Evolutionary conservation across 2,329 filamentous ascomycete species (phyloP).

Genomic region (Pseudocercospora ulei): DNA sequence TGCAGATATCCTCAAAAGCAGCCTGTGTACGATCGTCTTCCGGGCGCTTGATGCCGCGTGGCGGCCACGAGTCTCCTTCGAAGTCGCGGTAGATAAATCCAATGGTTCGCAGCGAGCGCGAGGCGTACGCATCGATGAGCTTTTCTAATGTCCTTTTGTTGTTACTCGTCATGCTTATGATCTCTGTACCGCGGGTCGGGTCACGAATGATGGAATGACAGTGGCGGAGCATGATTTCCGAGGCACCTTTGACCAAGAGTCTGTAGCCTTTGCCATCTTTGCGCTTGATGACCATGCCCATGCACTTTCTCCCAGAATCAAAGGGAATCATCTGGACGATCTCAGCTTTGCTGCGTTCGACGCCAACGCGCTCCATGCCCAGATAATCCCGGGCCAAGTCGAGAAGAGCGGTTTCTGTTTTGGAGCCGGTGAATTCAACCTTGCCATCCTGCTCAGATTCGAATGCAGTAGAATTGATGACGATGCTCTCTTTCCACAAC

Average conservation of each 20-base stretch:
- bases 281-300: conserved; percentile 54
- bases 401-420: conserved; percentile 68
- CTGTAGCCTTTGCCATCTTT: conserved; percentile 46
- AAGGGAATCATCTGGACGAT: conserved; percentile 51
- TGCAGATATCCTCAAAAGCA: conserved; percentile 58
- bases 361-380: conserved; percentile 52
- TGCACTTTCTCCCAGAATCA: conserved; percentile 59
- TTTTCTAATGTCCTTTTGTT: conserved; percentile 52
- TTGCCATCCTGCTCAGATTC: conserved; percentile 54
- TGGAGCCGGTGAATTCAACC: conserved; percentile 58
- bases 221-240: conserved; percentile 43
- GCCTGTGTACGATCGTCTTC: conserved; percentile 55
- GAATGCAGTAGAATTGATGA: conserved; percentile 61
- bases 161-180: conserved; percentile 46
- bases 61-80: conserved; percentile 59
- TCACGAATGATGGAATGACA: conserved; percentile 49
- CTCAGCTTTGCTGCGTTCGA: conserved; percentile 54
- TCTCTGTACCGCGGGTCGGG: conserved; percentile 49
- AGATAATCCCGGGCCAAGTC: conserved; percentile 57
- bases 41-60: conserved; percentile 49
- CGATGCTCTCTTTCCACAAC: conserved; percentile 54
- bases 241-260: conserved; percentile 47
- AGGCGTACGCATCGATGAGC: conserved; percentile 68
- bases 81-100: conserved; percentile 77
- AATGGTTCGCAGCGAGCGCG: conserved; percentile 72